Percentiles rank a stretch among this genome's conserved stretches.
Conservation (phyloP, 129 eudicot species). For the Sambucus nigra region DNA sequence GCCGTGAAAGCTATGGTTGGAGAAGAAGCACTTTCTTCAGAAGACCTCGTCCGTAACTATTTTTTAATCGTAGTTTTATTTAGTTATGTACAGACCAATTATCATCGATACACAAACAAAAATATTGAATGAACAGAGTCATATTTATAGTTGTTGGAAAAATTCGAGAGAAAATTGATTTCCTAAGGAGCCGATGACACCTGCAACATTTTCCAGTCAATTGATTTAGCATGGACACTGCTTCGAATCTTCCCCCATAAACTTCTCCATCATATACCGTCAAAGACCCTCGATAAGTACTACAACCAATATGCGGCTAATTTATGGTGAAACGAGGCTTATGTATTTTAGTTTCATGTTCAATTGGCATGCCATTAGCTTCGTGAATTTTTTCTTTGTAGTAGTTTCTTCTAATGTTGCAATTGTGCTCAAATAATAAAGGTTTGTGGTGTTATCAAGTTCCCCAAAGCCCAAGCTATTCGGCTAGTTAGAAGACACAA, state of each 20-base stretch:
- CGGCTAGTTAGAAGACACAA: too few species aligned
- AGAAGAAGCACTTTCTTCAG: slow-evolving; percentile 97
- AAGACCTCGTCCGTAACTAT: slow-evolving; percentile 61
- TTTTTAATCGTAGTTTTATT: not conserved
- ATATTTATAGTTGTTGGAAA: slow-evolving; percentile 90
- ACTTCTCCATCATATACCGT: slow-evolving; percentile 98
- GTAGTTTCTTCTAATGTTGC: slow-evolving; percentile 3
- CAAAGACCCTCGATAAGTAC: slow-evolving; percentile 87
- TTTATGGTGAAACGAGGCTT: slow-evolving; percentile 13
- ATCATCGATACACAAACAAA: not conserved
- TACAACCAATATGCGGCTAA: slow-evolving; percentile 91
- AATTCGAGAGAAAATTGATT: slow-evolving; percentile 98
- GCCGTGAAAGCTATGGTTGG: slow-evolving; percentile 99
- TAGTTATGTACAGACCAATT: not conserved
- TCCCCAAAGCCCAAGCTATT: slow-evolving; percentile 4
- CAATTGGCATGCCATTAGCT: not conserved
- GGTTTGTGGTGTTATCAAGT: slow-evolving; percentile 7
- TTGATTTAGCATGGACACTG: slow-evolving; percentile 96
- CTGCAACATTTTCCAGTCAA: slow-evolving; percentile 91
- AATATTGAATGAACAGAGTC: slow-evolving; percentile 32
- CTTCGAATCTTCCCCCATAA: slow-evolving; percentile 94
- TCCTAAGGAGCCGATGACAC: slow-evolving; percentile 98
- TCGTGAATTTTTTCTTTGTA: slow-evolving; percentile 3
- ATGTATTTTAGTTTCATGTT: slow-evolving; percentile 16
- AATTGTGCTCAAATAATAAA: slow-evolving; percentile 4